Percentiles rank a stretch among this genome's conserved stretches.
Conservation (phyloP, 305 asterid genomes). For the Plantago coronopus region DNA sequence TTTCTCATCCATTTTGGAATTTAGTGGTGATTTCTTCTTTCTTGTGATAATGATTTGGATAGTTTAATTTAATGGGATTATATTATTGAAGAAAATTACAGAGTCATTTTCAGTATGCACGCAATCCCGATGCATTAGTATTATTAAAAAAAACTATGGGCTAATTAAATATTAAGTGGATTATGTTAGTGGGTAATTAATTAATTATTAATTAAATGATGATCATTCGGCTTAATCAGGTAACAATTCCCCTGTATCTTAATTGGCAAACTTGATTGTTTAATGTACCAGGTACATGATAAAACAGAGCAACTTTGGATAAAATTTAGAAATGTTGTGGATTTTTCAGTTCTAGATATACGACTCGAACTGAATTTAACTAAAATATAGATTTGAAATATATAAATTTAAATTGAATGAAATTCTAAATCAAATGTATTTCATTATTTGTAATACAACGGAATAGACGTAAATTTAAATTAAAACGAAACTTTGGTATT, state of each 20-base stretch:
- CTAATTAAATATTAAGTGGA: not conserved
- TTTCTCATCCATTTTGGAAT: conserved; percentile 29
- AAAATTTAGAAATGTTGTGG: no score
- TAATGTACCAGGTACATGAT: not conserved
- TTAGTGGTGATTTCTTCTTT: conserved; percentile 27
- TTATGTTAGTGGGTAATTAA: not conserved
- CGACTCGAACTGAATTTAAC: no score
- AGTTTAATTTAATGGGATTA: not conserved
- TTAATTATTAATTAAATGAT: no score
- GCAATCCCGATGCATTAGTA: conserved; percentile 28
- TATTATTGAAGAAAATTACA: not conserved
- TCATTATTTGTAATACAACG: no score
- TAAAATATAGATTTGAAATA: no score
- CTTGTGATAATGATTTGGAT: conserved; percentile 17
- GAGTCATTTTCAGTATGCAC: conserved; percentile 26
- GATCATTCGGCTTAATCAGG: not conserved
- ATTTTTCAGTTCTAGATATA: no score
- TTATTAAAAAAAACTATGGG: not conserved
- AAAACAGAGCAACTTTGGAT: no score
- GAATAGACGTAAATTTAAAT: no score
- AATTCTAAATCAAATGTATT: no score
- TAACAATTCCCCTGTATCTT: not conserved
- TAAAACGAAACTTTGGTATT: no score
- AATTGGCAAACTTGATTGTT: not conserved
- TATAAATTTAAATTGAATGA: no score